A percentile compares a stretch with the other conserved stretches of the same genome.
Evolutionary conservation across 305 asterid species (phyloP).

Genomic region (Caryopteris hybrid): DNA sequence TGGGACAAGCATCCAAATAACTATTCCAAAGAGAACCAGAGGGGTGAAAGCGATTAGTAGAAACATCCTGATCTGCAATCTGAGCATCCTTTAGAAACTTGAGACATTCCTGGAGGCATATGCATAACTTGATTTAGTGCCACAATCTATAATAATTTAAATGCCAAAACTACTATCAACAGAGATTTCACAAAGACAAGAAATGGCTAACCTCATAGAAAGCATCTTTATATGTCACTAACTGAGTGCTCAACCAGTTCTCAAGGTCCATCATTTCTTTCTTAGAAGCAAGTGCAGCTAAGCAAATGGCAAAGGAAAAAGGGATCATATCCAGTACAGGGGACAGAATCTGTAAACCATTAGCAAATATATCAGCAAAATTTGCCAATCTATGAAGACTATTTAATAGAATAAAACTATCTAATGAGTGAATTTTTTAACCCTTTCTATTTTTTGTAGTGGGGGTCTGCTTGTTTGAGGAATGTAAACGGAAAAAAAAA

Average conservation of each 20-base stretch:
- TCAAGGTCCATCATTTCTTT: slow-evolving; percentile 83
- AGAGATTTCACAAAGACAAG: slow-evolving; percentile 1
- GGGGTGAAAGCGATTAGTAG: slow-evolving; percentile 57
- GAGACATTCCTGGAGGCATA: slow-evolving; percentile 73
- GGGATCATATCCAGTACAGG: slow-evolving; percentile 76
- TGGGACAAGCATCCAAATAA: slow-evolving; percentile 67
- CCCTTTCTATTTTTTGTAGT: not conserved
- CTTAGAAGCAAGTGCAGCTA: slow-evolving; percentile 84
- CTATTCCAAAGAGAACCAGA: slow-evolving; percentile 49
- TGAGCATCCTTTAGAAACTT: slow-evolving; percentile 78
- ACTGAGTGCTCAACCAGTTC: slow-evolving; percentile 68
- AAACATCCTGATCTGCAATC: slow-evolving; percentile 51
- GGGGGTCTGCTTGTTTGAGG: not conserved
- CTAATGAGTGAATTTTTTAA: not conserved
- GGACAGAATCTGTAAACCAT: slow-evolving; percentile 60
- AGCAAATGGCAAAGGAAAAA: slow-evolving; percentile 60
- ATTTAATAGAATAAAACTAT: slow-evolving; percentile 4
- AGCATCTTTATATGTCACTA: slow-evolving; percentile 54
- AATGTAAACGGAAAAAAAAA: not conserved
- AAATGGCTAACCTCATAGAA: slow-evolving; percentile 64
- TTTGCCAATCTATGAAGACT: not conserved
- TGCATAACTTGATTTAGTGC: slow-evolving; percentile 3
- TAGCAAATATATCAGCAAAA: slow-evolving; percentile 14
- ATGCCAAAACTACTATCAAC: not conserved
- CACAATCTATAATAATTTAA: not conserved